A percentile compares a stretch with the other conserved stretches of the same genome.
Conservation (phyloP, 2,329 filamentous ascomycete genomes). For the Ophiostoma piceae region DNA sequence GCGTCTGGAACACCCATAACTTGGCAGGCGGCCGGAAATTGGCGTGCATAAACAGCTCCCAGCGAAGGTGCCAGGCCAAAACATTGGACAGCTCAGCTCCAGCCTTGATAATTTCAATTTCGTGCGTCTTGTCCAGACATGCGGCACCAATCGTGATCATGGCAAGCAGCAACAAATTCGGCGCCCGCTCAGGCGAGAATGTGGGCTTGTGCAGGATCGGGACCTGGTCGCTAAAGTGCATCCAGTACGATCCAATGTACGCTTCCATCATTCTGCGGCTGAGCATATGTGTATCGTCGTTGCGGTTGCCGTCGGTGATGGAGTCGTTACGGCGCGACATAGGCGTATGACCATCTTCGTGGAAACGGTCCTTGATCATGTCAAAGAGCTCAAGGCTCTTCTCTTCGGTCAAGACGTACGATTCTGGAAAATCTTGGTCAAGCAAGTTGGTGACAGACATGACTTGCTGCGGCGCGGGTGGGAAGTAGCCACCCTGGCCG, state of each 20-base stretch:
- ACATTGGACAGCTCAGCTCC: slow-evolving; percentile 86
- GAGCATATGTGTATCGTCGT: slow-evolving; percentile 59
- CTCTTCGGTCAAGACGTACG: slow-evolving; percentile 75
- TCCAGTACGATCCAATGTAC: slow-evolving; percentile 91
- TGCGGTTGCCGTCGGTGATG: slow-evolving; percentile 72
- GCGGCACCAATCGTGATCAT: slow-evolving; percentile 92
- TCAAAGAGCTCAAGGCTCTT: slow-evolving; percentile 80
- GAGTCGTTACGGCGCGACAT: slow-evolving; percentile 69
- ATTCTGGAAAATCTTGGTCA: slow-evolving; percentile 73
- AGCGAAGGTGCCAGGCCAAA: slow-evolving; percentile 85
- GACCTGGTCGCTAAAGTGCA: slow-evolving; percentile 87
- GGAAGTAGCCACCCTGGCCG: slow-evolving; percentile 50
- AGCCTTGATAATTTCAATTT: slow-evolving; percentile 64
- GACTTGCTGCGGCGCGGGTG: slow-evolving; percentile 62
- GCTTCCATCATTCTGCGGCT: slow-evolving; percentile 93
- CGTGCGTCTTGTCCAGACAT: slow-evolving; percentile 78
- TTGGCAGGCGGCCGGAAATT: slow-evolving; percentile 90
- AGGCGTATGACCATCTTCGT: slow-evolving; percentile 70
- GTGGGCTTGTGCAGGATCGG: slow-evolving; percentile 93
- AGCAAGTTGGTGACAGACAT: slow-evolving; percentile 87
- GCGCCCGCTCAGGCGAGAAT: slow-evolving; percentile 81
- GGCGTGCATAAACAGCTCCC: slow-evolving; percentile 89
- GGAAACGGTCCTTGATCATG: slow-evolving; percentile 74
- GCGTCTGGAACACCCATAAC: slow-evolving; percentile 89
- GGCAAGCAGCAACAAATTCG: slow-evolving; percentile 74